Conservation (phyloP, 257 asterid genomes). For the Ligustrum vulgare region DNA sequence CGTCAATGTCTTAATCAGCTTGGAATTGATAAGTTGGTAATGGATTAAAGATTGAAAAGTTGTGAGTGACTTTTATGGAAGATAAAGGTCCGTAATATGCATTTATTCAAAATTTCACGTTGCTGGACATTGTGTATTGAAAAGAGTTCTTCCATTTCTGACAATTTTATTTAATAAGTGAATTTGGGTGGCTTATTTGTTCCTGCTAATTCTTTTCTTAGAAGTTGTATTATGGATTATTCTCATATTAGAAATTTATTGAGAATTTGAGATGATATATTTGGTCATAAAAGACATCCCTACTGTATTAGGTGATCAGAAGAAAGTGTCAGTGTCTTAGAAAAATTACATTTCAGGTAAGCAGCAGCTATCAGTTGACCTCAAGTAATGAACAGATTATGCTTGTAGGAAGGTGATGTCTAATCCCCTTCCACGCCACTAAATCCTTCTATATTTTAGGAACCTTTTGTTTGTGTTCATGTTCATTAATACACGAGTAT, state of each 20-base stretch:
- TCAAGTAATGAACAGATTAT: not conserved
- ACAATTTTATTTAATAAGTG: not conserved
- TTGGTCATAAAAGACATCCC: not conserved
- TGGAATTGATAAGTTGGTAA: not conserved
- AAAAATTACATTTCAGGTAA: not conserved
- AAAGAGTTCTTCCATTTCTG: not conserved
- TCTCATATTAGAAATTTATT: not conserved
- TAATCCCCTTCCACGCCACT: not conserved
- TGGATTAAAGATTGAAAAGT: not conserved
- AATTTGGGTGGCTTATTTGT: not conserved
- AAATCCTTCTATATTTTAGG: not conserved
- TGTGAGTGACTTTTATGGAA: not conserved
- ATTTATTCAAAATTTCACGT: not conserved
- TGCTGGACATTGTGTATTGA: not conserved
- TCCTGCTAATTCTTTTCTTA: not conserved
- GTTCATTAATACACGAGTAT: not conserved
- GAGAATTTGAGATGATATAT: not conserved
- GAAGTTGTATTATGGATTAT: not conserved
- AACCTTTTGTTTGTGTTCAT: not conserved
- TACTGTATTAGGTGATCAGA: not conserved
- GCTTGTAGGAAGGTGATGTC: not conserved
- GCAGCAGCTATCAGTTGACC: not conserved
- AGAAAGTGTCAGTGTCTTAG: not conserved
- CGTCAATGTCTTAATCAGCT: not conserved
- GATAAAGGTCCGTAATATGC: not conserved